Evolutionary conservation across 129 eudicot genomes (phyloP).

Genomic region (Scalesia atractyloides): DNA sequence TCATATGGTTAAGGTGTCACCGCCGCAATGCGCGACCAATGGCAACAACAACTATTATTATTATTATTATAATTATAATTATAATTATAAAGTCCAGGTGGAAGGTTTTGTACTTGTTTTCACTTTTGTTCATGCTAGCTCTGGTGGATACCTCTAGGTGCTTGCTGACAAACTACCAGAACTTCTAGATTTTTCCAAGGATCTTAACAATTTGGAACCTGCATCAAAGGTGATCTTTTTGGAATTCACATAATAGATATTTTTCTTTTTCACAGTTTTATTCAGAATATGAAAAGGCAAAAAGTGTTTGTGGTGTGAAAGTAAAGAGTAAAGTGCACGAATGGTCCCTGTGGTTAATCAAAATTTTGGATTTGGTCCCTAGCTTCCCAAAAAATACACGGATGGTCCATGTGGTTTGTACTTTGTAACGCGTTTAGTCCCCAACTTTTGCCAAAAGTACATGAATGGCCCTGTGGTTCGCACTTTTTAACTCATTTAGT

Average conservation of each 20-base stretch:
- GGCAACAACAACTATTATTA: too few relatives aligned
- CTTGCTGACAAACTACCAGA: slow-evolving; percentile 85
- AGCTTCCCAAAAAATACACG: too few relatives aligned
- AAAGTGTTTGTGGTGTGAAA: background rate
- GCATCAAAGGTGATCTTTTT: slow-evolving; percentile 67
- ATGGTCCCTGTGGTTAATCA: too few relatives aligned
- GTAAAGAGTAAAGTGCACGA: background rate
- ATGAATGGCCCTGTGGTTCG: too few relatives aligned
- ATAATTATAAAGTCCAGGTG: background rate
- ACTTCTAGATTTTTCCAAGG: slow-evolving; percentile 80
- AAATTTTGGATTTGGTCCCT: too few relatives aligned
- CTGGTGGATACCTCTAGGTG: slow-evolving; percentile 50
- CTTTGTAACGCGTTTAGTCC: too few relatives aligned
- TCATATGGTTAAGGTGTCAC: too few relatives aligned
- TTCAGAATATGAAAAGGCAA: background rate
- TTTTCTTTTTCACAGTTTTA: background rate
- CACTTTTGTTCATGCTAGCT: slow-evolving; percentile 38
- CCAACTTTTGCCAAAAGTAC: too few relatives aligned
- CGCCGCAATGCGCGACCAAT: too few relatives aligned
- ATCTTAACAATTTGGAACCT: slow-evolving; percentile 80
- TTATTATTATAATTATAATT: background rate
- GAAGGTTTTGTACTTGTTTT: slow-evolving; percentile 21
- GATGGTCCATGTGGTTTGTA: too few relatives aligned
- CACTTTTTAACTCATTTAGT: too few relatives aligned
- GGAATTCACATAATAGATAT: background rate